These are phyloP conservation scores for Nyssa sinensis DNA, from an alignment of 148 eudicot genomes.

Conservation along the genomic window DNA sequence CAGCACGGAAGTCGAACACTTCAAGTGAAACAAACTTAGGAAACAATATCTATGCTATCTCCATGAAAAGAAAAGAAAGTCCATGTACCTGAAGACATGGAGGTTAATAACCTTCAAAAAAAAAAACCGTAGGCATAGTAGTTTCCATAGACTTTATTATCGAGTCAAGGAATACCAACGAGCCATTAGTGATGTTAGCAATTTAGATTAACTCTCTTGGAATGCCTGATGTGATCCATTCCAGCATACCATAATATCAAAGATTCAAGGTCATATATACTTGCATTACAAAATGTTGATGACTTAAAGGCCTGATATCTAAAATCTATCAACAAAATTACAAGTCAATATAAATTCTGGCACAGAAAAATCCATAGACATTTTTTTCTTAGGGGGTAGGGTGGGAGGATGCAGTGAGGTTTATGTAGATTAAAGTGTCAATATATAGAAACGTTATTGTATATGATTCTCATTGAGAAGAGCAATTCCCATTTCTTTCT, in stretches of 20 bases:
- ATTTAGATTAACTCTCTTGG: background rate
- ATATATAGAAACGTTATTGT: too few species aligned
- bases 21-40: background rate
- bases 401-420: background rate
- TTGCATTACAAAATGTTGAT: too few species aligned
- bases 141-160: background rate
- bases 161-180: background rate
- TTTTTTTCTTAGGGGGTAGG: too few species aligned
- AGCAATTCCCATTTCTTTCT: too few species aligned
- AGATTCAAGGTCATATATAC: too few species aligned
- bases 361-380: background rate
- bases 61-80: too few species aligned
- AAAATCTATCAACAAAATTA: background rate
- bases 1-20: constrained; percentile 7
- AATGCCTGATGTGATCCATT: background rate
- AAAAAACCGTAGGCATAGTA: background rate
- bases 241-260: too few species aligned
- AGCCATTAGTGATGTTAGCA: background rate
- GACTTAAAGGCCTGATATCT: background rate
- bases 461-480: too few species aligned
- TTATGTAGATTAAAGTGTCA: too few species aligned
- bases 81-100: background rate
- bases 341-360: background rate
- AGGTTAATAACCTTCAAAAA: too few species aligned
- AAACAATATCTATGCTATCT: background rate